These are phyloP conservation scores for Didymella glomerata DNA, from an alignment of 2,329 filamentous ascomycete genomes.

Conservation along the genomic window DNA sequence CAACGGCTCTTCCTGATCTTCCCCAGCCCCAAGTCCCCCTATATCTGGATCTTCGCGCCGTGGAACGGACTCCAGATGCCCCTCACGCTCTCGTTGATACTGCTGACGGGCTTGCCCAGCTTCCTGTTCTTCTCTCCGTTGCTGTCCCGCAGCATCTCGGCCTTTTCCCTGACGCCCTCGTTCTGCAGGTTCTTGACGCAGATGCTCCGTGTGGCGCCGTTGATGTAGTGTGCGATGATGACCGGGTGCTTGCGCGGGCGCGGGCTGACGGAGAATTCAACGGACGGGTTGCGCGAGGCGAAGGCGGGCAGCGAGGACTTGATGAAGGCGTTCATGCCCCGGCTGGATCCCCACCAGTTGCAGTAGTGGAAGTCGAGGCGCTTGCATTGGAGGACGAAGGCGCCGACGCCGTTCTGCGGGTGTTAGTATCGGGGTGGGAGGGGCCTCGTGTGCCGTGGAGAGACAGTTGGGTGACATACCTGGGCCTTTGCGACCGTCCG, in stretches of 20 bases:
- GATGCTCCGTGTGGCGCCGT: conserved; percentile 82
- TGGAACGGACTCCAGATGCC: conserved; percentile 72
- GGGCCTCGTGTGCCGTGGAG: background rate
- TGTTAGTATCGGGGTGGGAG: background rate
- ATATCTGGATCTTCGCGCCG: conserved; percentile 56
- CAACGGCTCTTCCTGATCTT: conserved; percentile 12
- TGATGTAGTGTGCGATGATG: conserved; percentile 90
- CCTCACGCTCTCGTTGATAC: conserved; percentile 70
- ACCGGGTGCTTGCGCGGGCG: conserved; percentile 90
- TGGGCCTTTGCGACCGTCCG: conserved; percentile 64
- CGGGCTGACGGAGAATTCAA: conserved; percentile 92
- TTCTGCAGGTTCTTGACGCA: conserved; percentile 88
- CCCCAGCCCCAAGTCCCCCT: background rate
- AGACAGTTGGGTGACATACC: conserved; percentile 52
- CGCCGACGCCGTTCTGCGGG: conserved; percentile 71
- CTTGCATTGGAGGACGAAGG: conserved; percentile 97
- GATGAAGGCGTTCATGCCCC: conserved; percentile 92
- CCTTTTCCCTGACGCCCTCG: conserved; percentile 82
- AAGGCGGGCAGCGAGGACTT: conserved; percentile 78
- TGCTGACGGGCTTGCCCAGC: conserved; percentile 66
- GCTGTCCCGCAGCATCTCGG: conserved; percentile 73
- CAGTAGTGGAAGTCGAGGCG: conserved; percentile 96
- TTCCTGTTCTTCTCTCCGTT: conserved; percentile 76
- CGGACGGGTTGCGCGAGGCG: conserved; percentile 80
- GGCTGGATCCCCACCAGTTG: conserved; percentile 92